Evolutionary conservation across 2,329 filamentous ascomycete genomes (phyloP).

Genomic region (Fusarium sp.): DNA sequence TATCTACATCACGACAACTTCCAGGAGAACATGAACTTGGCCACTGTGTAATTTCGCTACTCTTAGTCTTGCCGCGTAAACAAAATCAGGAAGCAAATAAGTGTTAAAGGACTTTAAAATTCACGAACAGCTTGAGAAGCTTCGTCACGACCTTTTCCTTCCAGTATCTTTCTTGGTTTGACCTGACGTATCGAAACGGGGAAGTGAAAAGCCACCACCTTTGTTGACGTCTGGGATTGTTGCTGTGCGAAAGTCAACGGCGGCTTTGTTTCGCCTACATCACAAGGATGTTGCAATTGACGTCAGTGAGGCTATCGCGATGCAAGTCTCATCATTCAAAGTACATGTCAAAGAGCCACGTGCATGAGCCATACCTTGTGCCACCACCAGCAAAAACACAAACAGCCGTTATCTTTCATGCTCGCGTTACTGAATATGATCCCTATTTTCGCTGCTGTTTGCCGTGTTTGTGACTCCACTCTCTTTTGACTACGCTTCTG

Average conservation of each 20-base stretch:
- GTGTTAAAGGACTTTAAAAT: too few relatives aligned
- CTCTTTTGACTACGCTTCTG: fast-evolving
- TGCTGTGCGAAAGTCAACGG: neutral
- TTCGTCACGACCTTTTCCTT: neutral
- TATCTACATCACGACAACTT: too few relatives aligned
- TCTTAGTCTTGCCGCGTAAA: too few relatives aligned
- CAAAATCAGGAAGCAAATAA: too few relatives aligned
- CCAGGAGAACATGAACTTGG: too few relatives aligned
- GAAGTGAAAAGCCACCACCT: neutral
- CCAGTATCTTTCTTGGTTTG: fast-evolving
- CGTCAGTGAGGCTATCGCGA: neutral
- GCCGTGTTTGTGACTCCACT: fast-evolving
- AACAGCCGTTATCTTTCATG: neutral
- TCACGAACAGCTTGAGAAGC: too few relatives aligned
- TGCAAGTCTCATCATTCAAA: neutral
- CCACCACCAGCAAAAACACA: neutral
- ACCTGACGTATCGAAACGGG: neutral
- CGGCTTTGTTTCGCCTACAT: fast-evolving
- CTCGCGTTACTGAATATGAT: neutral
- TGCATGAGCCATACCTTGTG: neutral
- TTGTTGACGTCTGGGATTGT: neutral
- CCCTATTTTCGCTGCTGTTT: neutral
- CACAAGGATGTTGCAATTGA: fast-evolving
- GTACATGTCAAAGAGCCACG: neutral
- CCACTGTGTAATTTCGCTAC: too few relatives aligned